Percentiles rank a stretch among this genome's conserved stretches.
phyloP scores from a whole-genome alignment of 2,329 filamentous ascomycete genomes.

The Diaporthe humulicola region DNA sequence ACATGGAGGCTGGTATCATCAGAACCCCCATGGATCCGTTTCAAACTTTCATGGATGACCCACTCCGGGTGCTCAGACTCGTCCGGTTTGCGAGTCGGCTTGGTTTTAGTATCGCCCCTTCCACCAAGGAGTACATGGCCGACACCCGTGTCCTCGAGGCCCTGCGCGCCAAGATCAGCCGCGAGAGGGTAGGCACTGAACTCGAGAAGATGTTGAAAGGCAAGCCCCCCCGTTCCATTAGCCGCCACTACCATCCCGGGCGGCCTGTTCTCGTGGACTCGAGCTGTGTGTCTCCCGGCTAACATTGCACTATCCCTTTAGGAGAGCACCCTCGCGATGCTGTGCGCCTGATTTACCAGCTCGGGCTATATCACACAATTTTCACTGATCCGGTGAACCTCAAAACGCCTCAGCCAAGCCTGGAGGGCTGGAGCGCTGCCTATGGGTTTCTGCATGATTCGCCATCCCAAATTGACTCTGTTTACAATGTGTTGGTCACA shows the following conservation, averaged over 20 bases:
- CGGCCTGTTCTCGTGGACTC: neutral
- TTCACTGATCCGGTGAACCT: constrained; percentile 77
- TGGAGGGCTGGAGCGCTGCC: constrained; percentile 70
- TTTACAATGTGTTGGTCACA: constrained; percentile 69
- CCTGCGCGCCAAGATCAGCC: constrained; percentile 89
- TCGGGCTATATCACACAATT: constrained; percentile 78
- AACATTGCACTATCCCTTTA: constrained; percentile 42
- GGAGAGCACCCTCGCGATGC: constrained; percentile 72
- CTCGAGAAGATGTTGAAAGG: constrained; percentile 92
- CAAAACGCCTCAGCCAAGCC: constrained; percentile 68
- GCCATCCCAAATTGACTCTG: constrained; percentile 47
- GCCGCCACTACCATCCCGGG: neutral
- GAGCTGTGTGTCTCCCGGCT: constrained; percentile 1
- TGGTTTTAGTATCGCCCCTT: constrained; percentile 80
- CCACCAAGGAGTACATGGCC: constrained; percentile 80
- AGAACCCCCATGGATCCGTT: constrained; percentile 88
- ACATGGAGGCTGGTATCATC: constrained; percentile 81
- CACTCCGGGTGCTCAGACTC: constrained; percentile 85
- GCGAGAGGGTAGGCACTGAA: constrained; percentile 89
- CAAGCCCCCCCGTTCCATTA: constrained; percentile 44
- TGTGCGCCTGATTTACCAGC: constrained; percentile 74
- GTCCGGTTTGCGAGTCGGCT: constrained; percentile 92
- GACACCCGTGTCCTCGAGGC: constrained; percentile 83
- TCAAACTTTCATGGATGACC: constrained; percentile 95
- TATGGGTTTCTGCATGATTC: constrained; percentile 72